Base-by-base conservation (phyloP, 306 rosid species). In the Vicia villosa region DNA sequence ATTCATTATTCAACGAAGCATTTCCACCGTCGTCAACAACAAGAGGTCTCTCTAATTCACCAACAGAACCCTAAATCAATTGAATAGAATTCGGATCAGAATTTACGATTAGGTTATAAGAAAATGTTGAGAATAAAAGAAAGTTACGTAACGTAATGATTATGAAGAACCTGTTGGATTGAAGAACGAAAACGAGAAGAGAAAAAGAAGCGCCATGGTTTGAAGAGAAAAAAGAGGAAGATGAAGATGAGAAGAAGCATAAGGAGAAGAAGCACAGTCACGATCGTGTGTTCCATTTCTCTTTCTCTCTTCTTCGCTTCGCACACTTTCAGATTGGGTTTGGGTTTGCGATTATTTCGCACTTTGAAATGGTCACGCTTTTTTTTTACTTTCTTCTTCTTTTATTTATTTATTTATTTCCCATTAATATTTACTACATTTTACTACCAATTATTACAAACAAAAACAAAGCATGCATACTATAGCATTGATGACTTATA, bases 181-280 rank as follows among this genome's bases (percentile, higher is more conserved):
- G 86, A 10, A 32, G 88, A 38, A 69, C 82, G 83, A 73, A 78
- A 82, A 14, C 79, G 91, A 17, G 80, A 66, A 73, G 80, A 61
- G 72, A 73, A 79, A 52, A 90, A 83, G 84, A 94, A 86, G 34
- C 97, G 99, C 97, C 99, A 95, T 83, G 97, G 99, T 83, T 87
- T 91, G 75, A 86, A 95, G 92, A 78, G 85, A 64, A 91, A 24
- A 73, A 95, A 40, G 79, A 89, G 43, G 77, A 95, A 40, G 74
- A 91, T 14, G 73, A 89, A 20, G 82, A 95, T 79, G 78, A 91
- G 78, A 86, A 95, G 85, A 81, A 94, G 89, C 97, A 91, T 91
- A 82, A 95, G 89, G 91, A 89, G 84, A 57, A 90, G 83, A 26
- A 66, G 26, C 73, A 89, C 62, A 70, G 74, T 84, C 41, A 81